Evolutionary conservation across 306 rosid genomes (phyloP).

Genomic region (Castanea crenata): DNA sequence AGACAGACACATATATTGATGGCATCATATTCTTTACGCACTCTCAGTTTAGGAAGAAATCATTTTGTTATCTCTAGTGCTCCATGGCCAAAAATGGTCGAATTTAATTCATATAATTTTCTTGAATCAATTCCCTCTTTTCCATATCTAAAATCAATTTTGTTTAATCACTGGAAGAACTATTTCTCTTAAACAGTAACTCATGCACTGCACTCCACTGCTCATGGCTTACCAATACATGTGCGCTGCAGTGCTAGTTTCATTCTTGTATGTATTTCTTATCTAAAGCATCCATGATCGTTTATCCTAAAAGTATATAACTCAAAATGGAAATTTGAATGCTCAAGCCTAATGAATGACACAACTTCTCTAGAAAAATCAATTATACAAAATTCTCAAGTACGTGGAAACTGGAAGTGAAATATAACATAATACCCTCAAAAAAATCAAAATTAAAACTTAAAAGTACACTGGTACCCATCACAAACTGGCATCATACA

Average conservation of each 20-base stretch:
- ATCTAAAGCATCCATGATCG: background rate
- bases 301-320: background rate
- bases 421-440: background rate
- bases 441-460: background rate
- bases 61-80: no score
- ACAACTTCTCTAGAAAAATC: background rate
- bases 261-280: background rate
- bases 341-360: background rate
- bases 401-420: background rate
- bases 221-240: background rate
- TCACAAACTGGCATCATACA: background rate
- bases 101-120: no score
- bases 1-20: no score
- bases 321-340: background rate
- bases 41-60: no score
- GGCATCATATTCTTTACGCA: no score
- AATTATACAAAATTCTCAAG: background rate
- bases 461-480: background rate
- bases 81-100: no score
- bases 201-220: background rate
- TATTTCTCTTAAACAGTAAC: no score
- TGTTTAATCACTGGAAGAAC: no score
- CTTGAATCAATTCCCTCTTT: no score
- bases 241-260: background rate
- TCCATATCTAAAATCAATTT: no score